These are phyloP conservation scores for Leptodermis oblonga DNA, from an alignment of 257 asterid genomes.

Conservation along the genomic window DNA sequence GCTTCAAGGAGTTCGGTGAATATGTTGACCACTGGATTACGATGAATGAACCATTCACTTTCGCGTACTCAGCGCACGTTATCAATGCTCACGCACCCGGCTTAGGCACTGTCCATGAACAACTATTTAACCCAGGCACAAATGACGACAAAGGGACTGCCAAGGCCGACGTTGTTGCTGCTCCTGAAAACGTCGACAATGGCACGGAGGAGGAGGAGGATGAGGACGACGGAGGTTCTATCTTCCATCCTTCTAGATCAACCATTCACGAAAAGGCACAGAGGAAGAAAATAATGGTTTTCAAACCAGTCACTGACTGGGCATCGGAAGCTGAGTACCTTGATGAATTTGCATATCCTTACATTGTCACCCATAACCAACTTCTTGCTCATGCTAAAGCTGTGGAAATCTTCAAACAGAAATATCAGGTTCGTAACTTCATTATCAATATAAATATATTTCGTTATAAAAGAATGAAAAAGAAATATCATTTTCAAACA, in stretches of 20 bases:
- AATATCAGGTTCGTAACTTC: background rate
- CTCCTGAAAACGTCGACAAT: too few species aligned
- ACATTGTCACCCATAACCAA: background rate
- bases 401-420: background rate
- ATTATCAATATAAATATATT: too few species aligned
- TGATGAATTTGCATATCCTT: background rate
- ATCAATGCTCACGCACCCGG: background rate
- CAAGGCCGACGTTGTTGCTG: background rate
- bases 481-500: too few species aligned
- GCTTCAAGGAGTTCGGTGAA: background rate
- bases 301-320: background rate
- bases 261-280: background rate
- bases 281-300: background rate
- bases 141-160: background rate
- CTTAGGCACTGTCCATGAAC: background rate
- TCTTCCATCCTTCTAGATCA: background rate
- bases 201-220: background rate
- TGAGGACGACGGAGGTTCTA: background rate
- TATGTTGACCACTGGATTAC: background rate
- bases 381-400: constrained; percentile 5
- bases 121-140: background rate
- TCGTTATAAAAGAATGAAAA: too few species aligned
- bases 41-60: background rate
- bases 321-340: background rate
- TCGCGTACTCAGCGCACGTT: background rate